These are phyloP conservation scores for Apiotrichum montevideense DNA, from an alignment of 1,284 basidiomycete genomes.

Conservation along the genomic window DNA sequence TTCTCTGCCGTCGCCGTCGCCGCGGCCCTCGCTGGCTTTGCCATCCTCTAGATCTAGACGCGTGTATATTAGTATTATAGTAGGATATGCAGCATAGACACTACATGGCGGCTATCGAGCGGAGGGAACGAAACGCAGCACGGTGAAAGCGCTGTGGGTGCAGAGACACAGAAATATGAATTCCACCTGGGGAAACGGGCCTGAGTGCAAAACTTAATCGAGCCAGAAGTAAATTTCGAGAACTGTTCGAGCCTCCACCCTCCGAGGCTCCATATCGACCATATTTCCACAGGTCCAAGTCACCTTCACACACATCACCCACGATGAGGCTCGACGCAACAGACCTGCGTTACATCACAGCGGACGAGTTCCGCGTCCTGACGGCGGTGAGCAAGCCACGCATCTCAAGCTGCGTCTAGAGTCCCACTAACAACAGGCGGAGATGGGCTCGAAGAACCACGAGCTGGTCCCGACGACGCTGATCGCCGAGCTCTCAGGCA, in stretches of 20 bases:
- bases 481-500: slow-evolving; percentile 84
- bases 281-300: background rate
- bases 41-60: background rate
- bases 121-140: background rate
- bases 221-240: background rate
- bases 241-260: background rate
- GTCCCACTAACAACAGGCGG: slow-evolving; percentile 57
- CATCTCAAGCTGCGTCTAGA: background rate
- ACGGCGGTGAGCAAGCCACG: slow-evolving; percentile 62
- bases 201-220: background rate
- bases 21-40: background rate
- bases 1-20: background rate
- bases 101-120: background rate
- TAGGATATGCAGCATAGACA: background rate
- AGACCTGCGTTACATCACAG: slow-evolving; percentile 84
- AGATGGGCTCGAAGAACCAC: slow-evolving; percentile 98
- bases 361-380: slow-evolving; percentile 90
- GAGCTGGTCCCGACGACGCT: slow-evolving; percentile 85
- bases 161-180: no score
- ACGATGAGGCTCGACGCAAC: slow-evolving; percentile 90
- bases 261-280: background rate
- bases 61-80: background rate
- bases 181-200: no score
- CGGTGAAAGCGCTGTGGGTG: no score
- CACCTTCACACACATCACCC: background rate